A percentile compares a stretch with the other conserved stretches of the same genome.
phyloP scores from a whole-genome alignment of 306 rosid genomes.

The Malus domestica region DNA sequence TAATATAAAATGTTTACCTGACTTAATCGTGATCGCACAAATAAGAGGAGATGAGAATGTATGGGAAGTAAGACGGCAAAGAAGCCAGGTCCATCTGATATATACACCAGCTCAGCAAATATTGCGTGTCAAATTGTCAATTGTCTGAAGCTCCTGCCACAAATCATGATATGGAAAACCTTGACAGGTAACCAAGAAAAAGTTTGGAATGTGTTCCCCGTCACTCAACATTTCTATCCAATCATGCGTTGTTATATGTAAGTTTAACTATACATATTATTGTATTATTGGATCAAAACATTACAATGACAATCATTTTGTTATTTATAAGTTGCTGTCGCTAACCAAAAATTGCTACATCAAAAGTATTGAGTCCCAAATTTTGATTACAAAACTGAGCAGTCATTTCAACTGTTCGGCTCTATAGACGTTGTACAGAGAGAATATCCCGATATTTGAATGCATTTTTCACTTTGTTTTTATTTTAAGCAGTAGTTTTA shows the following conservation, averaged over 20 bases:
- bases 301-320: fast-evolving
- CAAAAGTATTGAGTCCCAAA: background rate
- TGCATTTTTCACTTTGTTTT: background rate
- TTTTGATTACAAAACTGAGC: background rate
- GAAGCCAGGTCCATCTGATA: background rate
- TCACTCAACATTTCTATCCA: too few relatives aligned
- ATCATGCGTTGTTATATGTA: too few relatives aligned
- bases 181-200: background rate
- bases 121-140: background rate
- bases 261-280: too few relatives aligned
- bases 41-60: too few relatives aligned
- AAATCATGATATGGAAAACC: background rate
- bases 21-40: too few relatives aligned
- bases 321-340: background rate
- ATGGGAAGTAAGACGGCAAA: too few relatives aligned
- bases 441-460: background rate
- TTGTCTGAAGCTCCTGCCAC: background rate
- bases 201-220: background rate
- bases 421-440: background rate
- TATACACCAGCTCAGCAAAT: background rate
- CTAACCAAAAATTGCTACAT: background rate
- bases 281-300: too few relatives aligned
- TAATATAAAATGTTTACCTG: too few relatives aligned
- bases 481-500: background rate
- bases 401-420: background rate